Evolutionary conservation across 768 basidiomycete genomes (phyloP).

Genomic region (Auricularia sp.): DNA sequence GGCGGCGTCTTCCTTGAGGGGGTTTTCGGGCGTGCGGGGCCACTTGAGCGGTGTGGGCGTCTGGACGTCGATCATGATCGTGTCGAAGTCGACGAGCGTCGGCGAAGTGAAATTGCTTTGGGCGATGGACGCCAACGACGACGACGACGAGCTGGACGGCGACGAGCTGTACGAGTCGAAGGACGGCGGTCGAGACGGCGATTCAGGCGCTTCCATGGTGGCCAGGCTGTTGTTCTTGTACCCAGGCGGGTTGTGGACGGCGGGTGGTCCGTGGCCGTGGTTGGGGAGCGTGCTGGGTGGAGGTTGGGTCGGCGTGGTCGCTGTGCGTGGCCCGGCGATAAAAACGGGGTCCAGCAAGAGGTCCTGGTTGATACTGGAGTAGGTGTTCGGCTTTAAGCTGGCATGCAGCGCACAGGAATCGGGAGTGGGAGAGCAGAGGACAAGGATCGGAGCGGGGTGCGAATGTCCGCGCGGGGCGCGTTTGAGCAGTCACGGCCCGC

Average conservation of each 20-base stretch:
- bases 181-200: background rate
- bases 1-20: background rate
- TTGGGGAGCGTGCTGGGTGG: background rate
- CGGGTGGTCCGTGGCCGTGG: background rate
- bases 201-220: background rate
- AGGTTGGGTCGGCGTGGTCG: background rate
- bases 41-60: background rate
- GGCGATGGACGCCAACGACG: background rate
- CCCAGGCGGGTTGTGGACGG: background rate
- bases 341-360: background rate
- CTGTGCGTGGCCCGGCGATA: background rate
- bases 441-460: background rate
- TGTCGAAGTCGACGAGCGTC: background rate
- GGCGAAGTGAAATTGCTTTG: background rate
- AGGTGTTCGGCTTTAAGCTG: background rate
- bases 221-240: background rate
- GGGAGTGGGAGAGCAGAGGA: background rate
- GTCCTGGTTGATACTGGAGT: background rate
- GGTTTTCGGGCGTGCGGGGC: background rate
- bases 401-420: background rate
- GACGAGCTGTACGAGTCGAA: background rate
- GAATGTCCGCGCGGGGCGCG: too few species aligned
- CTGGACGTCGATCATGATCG: background rate
- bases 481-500: background rate
- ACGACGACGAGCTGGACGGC: background rate